Base-by-base conservation (phyloP, 2,329 filamentous ascomycete species). In the Pseudogymnoascus sp. region DNA sequence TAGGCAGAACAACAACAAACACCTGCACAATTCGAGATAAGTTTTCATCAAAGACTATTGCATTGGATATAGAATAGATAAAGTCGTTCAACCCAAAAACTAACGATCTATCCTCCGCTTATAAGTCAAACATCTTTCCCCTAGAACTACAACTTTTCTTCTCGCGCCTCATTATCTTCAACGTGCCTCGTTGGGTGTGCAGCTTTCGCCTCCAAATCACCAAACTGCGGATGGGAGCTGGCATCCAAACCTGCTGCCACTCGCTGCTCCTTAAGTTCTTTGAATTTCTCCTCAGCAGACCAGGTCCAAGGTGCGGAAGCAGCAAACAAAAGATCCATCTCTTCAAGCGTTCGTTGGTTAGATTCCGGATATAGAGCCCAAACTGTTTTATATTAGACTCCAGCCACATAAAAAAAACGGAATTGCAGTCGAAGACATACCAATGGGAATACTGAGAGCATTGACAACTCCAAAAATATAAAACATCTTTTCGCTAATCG, bases 301-400 rank as follows among this genome's bases (percentile, higher is more conserved):
- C 88, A 91, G 1, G 82, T 81, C 85, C 85, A 91, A 3, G 84
- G 83, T 0, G 80, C 85, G 16, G 85, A 78, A 0, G 84, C 81
- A 0, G 87, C 85, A 67, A 92, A 91, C 0, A 91, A 74, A 0
- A 91, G 74, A 64, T 92, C 85, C 78, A 91, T 91, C 69, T 91
- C 88, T 69, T 91, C 89, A 0, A 91, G 76, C 0, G 87, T 91
- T 0, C 88, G 81, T 71, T 89, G 85, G 69, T 87, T 90, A 2
- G 84, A 89, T 71, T 91, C 89, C 0, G 88, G 89, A 63, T 90
- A 91, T 0, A 92, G 69, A 0, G 86, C 85, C 85, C 86, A 92
- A 22, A 45, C 41, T 45, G 41, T 14, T 23, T 1, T 23, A 12
- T 19, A 60, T 36, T 58, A 38, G 58, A 6, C 7, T 12, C n/a